Percentiles rank a stretch among this genome's conserved stretches.
phyloP scores from a whole-genome alignment of 1,139 yeast genomes.

The Pneumocystis sp. region DNA sequence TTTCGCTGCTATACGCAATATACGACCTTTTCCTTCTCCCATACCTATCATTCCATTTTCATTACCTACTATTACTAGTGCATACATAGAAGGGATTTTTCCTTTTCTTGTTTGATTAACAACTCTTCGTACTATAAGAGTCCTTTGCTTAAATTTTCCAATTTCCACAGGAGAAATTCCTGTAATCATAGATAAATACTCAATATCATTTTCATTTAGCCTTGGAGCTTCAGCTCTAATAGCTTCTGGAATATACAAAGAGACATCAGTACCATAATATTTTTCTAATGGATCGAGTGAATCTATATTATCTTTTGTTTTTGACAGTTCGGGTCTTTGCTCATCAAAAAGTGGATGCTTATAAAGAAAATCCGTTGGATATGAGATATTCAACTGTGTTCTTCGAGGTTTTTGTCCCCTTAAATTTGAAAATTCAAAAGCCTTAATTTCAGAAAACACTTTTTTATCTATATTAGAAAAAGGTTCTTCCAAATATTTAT shows the following conservation, averaged over 20 bases:
- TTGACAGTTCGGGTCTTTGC: neutral
- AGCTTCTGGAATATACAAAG: neutral
- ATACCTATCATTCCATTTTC: conserved; percentile 84
- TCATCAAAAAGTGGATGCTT: neutral
- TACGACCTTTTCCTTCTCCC: conserved; percentile 87
- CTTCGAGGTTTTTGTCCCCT: neutral
- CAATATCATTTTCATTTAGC: neutral
- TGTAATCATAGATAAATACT: neutral
- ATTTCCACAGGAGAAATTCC: neutral
- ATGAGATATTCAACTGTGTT: neutral
- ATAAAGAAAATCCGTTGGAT: neutral
- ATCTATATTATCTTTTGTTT: neutral
- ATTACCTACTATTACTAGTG: conserved; percentile 84
- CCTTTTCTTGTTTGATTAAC: conserved; percentile 91
- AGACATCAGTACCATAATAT: neutral
- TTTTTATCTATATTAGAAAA: neutral
- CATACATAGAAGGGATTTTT: conserved; percentile 71
- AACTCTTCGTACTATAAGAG: conserved; percentile 38
- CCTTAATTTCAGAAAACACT: neutral
- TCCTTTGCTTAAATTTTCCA: neutral
- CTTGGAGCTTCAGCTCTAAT: neutral
- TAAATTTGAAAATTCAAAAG: neutral
- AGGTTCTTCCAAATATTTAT: neutral
- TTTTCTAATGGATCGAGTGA: neutral
- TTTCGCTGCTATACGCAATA: conserved; percentile 60